Evolutionary conservation across 805 yeast species (phyloP).

Genomic region (Saccharomycopsis babjevae): DNA sequence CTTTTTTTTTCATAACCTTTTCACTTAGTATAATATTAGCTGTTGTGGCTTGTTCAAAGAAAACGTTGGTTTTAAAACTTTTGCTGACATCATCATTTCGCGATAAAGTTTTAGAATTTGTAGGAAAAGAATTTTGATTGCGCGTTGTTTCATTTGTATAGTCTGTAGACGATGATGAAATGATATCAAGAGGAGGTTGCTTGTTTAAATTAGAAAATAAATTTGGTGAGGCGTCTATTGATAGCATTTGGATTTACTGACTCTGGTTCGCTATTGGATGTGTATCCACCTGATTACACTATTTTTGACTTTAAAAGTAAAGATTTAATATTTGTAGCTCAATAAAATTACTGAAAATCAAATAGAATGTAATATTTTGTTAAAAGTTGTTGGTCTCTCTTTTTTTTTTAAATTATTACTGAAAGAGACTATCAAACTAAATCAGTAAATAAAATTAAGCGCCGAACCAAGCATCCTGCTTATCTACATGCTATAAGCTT

Average conservation of each 20-base stretch:
- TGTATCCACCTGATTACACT: no score
- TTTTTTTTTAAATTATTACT: background rate
- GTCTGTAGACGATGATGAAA: background rate
- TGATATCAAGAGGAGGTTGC: background rate
- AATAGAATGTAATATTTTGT: no score
- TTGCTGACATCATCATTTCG: background rate
- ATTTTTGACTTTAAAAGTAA: no score
- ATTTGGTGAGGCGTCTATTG: background rate
- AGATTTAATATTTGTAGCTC: no score
- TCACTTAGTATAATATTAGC: background rate
- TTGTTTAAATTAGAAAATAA: background rate
- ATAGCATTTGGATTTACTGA: background rate
- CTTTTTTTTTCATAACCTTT: background rate
- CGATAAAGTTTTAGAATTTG: background rate
- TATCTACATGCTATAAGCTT: background rate
- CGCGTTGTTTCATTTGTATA: background rate
- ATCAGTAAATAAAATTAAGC: background rate
- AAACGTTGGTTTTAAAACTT: background rate
- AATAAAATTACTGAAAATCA: no score
- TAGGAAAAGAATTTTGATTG: background rate
- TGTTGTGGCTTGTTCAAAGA: background rate
- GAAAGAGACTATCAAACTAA: background rate
- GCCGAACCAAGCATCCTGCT: background rate
- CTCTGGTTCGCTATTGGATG: no score
- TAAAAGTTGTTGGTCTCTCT: background rate